Evolutionary conservation across 257 asterid species (phyloP), one percentile per base, ranked within the genome.

Genomic region (Verbascum thapsus): DNA sequence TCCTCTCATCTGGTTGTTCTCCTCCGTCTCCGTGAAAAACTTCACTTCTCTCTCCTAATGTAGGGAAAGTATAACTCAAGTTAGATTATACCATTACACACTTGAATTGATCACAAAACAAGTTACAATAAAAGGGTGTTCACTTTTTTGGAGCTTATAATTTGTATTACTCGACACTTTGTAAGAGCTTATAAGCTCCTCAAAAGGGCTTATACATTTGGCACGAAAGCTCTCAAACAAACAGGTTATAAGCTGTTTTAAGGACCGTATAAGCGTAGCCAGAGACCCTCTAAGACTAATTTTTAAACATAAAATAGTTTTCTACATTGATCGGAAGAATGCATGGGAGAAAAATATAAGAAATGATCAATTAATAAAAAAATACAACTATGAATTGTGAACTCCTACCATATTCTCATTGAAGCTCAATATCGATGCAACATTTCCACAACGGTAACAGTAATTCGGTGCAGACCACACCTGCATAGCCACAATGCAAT

Each of bases 401-500:
- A 42, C 16, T 51, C 56, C 6, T 88, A 92, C 99, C 99, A 92
- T 92, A 63, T 87, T 92, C 81, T 89, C 99, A 53, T 85, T 87
- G 88, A 92, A 92, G 88, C 91, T 89, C 83, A 92, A 77, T 72
- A 92, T 92, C 3, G 99, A 92, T 50, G 99, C 99, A 22, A 92
- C 97, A 70, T 92, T 92, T 64, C 99, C 99, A 68, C 99, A 92
- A 12, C 99, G 97, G 66, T 92, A 92, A 70, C 99, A 92, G 67
- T 92, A 89, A 73, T 92, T 92, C 63, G 99, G 97, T 4, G 99
- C 99, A 70, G 97, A 92, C 99, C 99, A 92, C 38, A 92, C 99
- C 99, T 92, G 94, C 75, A 64, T 34, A 42, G 15, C 54, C 68
- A 60, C 19, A 58, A 67, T 20, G 54, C 34, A 63, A 45, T 53